phyloP scores from a whole-genome alignment of 2,329 filamentous ascomycete genomes.

The Fusarium sp. region DNA sequence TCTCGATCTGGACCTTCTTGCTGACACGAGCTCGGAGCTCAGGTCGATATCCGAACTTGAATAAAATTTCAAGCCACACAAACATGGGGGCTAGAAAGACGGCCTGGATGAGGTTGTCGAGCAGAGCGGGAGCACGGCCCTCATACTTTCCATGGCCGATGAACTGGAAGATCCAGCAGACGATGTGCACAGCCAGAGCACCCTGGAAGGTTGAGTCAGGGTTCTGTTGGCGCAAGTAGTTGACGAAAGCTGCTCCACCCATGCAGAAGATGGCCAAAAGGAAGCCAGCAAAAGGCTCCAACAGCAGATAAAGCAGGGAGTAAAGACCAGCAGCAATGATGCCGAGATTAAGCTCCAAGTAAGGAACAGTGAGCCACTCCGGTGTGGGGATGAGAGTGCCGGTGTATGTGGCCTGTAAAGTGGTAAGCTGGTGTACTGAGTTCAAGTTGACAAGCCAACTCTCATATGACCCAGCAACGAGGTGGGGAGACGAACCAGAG shows the following conservation, averaged over 20 bases:
- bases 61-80: constrained; percentile 95
- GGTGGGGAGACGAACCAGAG: constrained; percentile 69
- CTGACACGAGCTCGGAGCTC: constrained; percentile 87
- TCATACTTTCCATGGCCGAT: constrained; percentile 92
- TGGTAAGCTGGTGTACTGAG: constrained; percentile 9
- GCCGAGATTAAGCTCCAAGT: constrained; percentile 73
- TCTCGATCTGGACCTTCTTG: constrained; percentile 78
- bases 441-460: constrained; percentile 1
- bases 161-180: constrained; percentile 90
- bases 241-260: constrained; percentile 77
- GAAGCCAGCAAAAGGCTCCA: constrained; percentile 92
- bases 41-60: constrained; percentile 88
- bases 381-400: constrained; percentile 74
- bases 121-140: constrained; percentile 84
- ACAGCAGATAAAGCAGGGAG: constrained; percentile 84
- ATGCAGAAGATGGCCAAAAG: constrained; percentile 81
- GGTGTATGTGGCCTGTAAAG: constrained; percentile 67
- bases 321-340: constrained; percentile 76
- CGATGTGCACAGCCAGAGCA: constrained; percentile 75
- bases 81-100: constrained; percentile 95
- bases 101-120: constrained; percentile 93
- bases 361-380: constrained; percentile 73
- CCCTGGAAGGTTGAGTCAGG: constrained; percentile 62
- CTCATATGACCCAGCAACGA: constrained; percentile 5
- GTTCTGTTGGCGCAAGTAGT: constrained; percentile 75